Conservation (phyloP, 768 basidiomycete genomes). For the Punctularia strigosozonata region DNA sequence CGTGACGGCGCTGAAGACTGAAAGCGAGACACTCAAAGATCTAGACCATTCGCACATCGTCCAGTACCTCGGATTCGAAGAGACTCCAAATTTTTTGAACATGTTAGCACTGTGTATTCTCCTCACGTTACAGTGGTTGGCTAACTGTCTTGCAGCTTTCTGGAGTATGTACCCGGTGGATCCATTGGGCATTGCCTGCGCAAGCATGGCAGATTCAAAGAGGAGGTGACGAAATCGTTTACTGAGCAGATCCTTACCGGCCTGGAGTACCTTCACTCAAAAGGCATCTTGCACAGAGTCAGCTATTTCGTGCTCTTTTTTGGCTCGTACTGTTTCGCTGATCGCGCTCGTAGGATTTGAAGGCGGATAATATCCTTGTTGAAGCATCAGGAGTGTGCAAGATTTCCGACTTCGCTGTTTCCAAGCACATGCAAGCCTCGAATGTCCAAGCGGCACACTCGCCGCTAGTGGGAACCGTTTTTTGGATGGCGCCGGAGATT, state of each 20-base stretch:
- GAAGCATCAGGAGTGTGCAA: slow-evolving; percentile 89
- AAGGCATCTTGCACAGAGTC: slow-evolving; percentile 87
- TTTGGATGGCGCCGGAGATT: slow-evolving; percentile 99
- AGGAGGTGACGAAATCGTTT: slow-evolving; percentile 87
- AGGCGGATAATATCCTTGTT: slow-evolving; percentile 98
- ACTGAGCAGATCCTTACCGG: slow-evolving; percentile 86
- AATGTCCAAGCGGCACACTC: slow-evolving; percentile 72
- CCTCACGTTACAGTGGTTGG: no score
- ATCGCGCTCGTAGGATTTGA: slow-evolving; percentile 66
- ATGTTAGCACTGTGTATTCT: slow-evolving; percentile 49
- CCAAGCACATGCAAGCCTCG: slow-evolving; percentile 83
- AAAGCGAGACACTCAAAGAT: slow-evolving; percentile 93
- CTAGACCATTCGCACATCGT: slow-evolving; percentile 97
- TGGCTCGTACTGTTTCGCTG: slow-evolving; percentile 1
- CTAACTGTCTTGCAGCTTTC: slow-evolving; percentile 48
- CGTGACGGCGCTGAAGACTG: slow-evolving; percentile 86
- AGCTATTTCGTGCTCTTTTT: slow-evolving; percentile 10
- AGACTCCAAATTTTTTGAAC: slow-evolving; percentile 79
- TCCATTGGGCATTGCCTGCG: slow-evolving; percentile 84
- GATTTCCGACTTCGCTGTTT: slow-evolving; percentile 97
- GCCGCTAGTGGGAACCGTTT: slow-evolving; percentile 95
- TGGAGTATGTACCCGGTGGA: slow-evolving; percentile 98
- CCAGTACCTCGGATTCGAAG: slow-evolving; percentile 91
- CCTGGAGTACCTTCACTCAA: slow-evolving; percentile 84
- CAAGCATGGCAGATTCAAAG: slow-evolving; percentile 87